Conservation (phyloP, 1,139 yeast species). For the Wickerhamiella infanticola region DNA sequence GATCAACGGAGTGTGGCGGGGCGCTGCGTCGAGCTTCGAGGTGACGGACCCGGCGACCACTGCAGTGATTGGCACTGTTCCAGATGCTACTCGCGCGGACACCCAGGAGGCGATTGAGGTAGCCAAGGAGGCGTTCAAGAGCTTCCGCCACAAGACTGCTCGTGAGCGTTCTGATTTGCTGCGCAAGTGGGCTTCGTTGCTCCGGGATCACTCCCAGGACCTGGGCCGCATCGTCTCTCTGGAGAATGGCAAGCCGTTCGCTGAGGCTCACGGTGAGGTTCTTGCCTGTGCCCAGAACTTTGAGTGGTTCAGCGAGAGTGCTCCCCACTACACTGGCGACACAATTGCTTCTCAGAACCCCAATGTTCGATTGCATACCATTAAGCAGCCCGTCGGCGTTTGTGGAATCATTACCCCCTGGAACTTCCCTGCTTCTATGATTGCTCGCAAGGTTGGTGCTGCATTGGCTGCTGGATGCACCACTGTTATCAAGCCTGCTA, state of each 20-base stretch:
- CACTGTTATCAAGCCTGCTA: constrained; percentile 75
- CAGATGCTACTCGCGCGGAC: constrained; percentile 39
- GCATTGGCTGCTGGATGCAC: constrained; percentile 93
- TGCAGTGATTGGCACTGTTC: constrained; percentile 38
- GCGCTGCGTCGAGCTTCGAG: constrained; percentile 38
- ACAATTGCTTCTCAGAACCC: constrained; percentile 50
- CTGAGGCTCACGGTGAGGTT: constrained; percentile 67
- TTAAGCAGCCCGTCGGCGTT: constrained; percentile 76
- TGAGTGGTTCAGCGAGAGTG: constrained; percentile 82
- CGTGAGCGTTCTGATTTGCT: constrained; percentile 54
- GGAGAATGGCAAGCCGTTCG: constrained; percentile 73
- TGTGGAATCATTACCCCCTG: constrained; percentile 89
- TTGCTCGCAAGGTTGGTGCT: constrained; percentile 79
- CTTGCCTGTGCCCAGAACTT: constrained; percentile 64
- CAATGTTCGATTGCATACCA: constrained; percentile 43
- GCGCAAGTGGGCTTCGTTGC: constrained; percentile 43
- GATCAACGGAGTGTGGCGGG: constrained; percentile 59
- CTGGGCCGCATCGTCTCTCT: constrained; percentile 55
- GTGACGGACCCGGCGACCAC: constrained; percentile 68
- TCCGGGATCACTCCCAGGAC: constrained; percentile 55
- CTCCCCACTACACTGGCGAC: constrained; percentile 61
- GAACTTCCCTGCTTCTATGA: constrained; percentile 95
- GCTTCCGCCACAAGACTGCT: constrained; percentile 42
- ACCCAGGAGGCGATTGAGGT: constrained; percentile 34
- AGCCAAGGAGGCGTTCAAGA: constrained; percentile 45